These are phyloP conservation scores for Rhodotorula toruloides DNA, from an alignment of 768 basidiomycete genomes.

Conservation along the genomic window DNA sequence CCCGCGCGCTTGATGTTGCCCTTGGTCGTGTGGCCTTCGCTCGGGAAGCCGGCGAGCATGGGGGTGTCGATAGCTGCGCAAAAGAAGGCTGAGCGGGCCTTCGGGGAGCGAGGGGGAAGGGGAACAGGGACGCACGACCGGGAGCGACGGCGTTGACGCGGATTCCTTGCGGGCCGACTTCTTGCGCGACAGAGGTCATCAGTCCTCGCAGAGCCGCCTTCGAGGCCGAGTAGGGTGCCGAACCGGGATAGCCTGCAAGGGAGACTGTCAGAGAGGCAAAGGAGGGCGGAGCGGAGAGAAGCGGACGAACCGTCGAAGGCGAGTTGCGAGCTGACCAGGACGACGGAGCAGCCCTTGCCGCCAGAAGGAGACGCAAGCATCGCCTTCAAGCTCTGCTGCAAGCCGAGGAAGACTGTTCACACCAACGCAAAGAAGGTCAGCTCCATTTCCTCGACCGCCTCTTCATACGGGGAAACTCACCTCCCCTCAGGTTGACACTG, in stretches of 20 bases:
- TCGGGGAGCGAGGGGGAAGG: background rate
- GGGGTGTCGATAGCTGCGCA: slow-evolving; percentile 10
- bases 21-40: background rate
- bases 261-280: background rate
- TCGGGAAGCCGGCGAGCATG: slow-evolving; percentile 1
- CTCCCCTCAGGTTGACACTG: slow-evolving; percentile 7
- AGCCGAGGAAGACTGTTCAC: background rate
- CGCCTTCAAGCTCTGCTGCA: background rate
- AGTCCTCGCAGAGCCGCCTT: slow-evolving; percentile 10
- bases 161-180: background rate
- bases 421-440: background rate
- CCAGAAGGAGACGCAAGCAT: background rate
- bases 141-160: slow-evolving; percentile 12
- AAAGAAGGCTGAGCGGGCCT: background rate
- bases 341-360: background rate
- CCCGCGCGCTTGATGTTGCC: slow-evolving; percentile 13
- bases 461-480: background rate
- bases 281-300: background rate
- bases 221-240: background rate
- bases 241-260: background rate
- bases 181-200: slow-evolving; percentile 1
- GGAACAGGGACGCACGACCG: background rate
- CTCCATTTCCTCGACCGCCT: too few species aligned
- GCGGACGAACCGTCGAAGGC: slow-evolving; percentile 12
- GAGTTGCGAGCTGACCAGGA: slow-evolving; percentile 12